Evolutionary conservation across 2,329 filamentous ascomycete genomes (phyloP), one percentile per base, ranked within the genome.

Genomic region (Plenodomus tracheiphilus): DNA sequence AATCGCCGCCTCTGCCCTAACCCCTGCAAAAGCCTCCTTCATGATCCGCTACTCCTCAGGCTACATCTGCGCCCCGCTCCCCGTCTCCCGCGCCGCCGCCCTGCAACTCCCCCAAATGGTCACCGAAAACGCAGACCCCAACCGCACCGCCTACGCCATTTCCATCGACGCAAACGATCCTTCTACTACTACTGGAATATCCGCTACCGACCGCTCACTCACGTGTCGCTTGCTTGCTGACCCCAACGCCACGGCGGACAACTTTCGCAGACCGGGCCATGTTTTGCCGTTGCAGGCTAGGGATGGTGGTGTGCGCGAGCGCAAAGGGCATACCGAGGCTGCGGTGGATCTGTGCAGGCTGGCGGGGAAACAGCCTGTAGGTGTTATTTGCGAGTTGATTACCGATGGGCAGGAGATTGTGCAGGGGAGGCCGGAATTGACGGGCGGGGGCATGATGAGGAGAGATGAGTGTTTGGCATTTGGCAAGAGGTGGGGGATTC

Each of bases 31-130:
- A 76, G 95, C 96, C 86, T 90, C 91, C 65, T 99, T 97, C 79
- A 87, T 99, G 82, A 84, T 99, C 73, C 90, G 91, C 66, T 85
- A 96, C 79, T 88, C 89, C 38, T 84, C 90, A 3, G 94, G 94
- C 69, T 85, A 93, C 68, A 87, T 99, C 77, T 97, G 94, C 84
- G 89, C 88, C 0, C 93, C 94, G 15, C 81, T 97, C 53, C 80
- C 84, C 42, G 81, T 87, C 41, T 73, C 82, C 36, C 85, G 89
- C 65, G 87, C 89, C 70, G 79, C 81, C 45, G 75, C 79, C 49
- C 86, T 97, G 62, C 80, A 82, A 52, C 87, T 99, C 30, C 92
- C 92, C 1, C 91, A 90, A 73, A 99, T 99, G 94, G 91, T 97
- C 17, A 56, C 69, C 39, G 82, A 94, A 68, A 85, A 83, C 68